Conservation (phyloP, 2,329 filamentous ascomycete genomes). For the Volutella citrinella region DNA sequence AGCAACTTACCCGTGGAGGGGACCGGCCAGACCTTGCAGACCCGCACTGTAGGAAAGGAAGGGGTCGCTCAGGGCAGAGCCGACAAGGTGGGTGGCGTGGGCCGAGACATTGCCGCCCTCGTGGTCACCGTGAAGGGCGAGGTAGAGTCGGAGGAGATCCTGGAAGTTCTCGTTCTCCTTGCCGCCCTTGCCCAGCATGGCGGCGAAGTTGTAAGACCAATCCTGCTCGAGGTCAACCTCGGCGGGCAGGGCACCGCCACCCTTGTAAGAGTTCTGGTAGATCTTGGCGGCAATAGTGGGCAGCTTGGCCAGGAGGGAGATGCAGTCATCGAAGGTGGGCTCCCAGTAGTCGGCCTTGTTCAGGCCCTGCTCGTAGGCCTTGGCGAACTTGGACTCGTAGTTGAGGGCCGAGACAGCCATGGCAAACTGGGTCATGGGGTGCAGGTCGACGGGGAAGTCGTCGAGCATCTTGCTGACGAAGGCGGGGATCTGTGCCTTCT, state of each 20-base stretch:
- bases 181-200: slow-evolving; percentile 88
- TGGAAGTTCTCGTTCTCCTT: slow-evolving; percentile 91
- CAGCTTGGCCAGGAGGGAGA: slow-evolving; percentile 91
- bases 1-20: slow-evolving; percentile 54
- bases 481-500: slow-evolving; percentile 76
- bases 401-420: slow-evolving; percentile 95
- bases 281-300: slow-evolving; percentile 97
- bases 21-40: slow-evolving; percentile 92
- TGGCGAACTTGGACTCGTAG: slow-evolving; percentile 90
- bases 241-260: slow-evolving; percentile 70
- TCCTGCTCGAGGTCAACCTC: slow-evolving; percentile 81
- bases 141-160: slow-evolving; percentile 88
- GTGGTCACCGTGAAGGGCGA: slow-evolving; percentile 96
- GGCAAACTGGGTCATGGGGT: slow-evolving; percentile 98
- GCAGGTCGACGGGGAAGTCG: slow-evolving; percentile 82
- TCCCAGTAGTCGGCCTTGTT: slow-evolving; percentile 99
- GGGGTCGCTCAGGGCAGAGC: slow-evolving; percentile 88
- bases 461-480: slow-evolving; percentile 89
- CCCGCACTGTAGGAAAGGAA: slow-evolving; percentile 96
- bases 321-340: slow-evolving; percentile 92
- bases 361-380: slow-evolving; percentile 84
- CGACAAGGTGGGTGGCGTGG: slow-evolving; percentile 91
- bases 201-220: slow-evolving; percentile 98
- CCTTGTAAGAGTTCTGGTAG: slow-evolving; percentile 85
- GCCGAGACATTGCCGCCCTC: slow-evolving; percentile 98